These are phyloP conservation scores for Penicillium sp. DNA, from an alignment of 2,329 filamentous ascomycete genomes.

Conservation along the genomic window DNA sequence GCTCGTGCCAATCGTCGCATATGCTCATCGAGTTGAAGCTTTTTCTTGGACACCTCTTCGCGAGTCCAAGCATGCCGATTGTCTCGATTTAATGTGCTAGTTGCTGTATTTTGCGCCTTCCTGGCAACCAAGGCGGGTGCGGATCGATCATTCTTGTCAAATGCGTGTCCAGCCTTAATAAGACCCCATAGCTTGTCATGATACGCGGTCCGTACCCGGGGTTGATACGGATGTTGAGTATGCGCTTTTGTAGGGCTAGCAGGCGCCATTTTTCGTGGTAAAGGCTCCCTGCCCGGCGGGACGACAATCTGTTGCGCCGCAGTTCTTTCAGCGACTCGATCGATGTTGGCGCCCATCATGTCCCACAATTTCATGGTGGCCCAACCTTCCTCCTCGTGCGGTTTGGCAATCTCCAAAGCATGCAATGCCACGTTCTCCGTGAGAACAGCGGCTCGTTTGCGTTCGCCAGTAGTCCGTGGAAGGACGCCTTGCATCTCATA, in stretches of 20 bases:
- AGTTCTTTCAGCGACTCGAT: slow-evolving; percentile 28
- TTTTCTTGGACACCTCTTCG: slow-evolving; percentile 12
- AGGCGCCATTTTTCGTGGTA: slow-evolving; percentile 23
- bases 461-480: slow-evolving; percentile 52
- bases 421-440: slow-evolving; percentile 48
- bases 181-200: too few species aligned
- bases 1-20: slow-evolving; percentile 20
- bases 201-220: slow-evolving; percentile 31
- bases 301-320: slow-evolving; percentile 25
- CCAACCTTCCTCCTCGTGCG: slow-evolving; percentile 30
- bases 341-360: slow-evolving; percentile 19
- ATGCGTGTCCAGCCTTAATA: too few species aligned
- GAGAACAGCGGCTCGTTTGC: slow-evolving; percentile 55
- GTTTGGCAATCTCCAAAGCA: slow-evolving; percentile 50
- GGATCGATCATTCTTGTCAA: too few species aligned
- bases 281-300: slow-evolving; percentile 28
- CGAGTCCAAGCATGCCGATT: slow-evolving; percentile 19
- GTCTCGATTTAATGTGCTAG: slow-evolving; percentile 23
- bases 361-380: slow-evolving; percentile 23
- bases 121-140: too few species aligned
- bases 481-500: slow-evolving; percentile 56
- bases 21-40: slow-evolving; percentile 27
- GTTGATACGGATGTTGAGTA: slow-evolving; percentile 22
- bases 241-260: slow-evolving; percentile 9
- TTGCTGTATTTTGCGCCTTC: too few species aligned